phyloP scores from a whole-genome alignment of 2,329 filamentous ascomycete genomes.

The Macrophomina pseudophaseolina region DNA sequence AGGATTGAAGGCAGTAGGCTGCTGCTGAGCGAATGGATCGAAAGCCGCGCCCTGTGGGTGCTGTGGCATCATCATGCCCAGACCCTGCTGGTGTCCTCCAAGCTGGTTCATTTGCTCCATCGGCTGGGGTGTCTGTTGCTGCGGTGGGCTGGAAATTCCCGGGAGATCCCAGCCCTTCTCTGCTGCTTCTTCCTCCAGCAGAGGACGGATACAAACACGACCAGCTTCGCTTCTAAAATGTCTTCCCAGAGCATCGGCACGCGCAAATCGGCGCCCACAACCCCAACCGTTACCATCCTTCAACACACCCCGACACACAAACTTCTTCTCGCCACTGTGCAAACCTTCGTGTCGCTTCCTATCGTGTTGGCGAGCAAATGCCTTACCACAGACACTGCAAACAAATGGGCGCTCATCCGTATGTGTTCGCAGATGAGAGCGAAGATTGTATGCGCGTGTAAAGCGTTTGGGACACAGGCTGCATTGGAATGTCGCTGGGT shows the following conservation, averaged over 20 bases:
- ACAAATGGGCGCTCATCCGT: constrained; percentile 98
- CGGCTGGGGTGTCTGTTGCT: constrained; percentile 38
- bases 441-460: constrained; percentile 93
- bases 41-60: constrained; percentile 37
- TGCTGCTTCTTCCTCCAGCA: constrained; percentile 91
- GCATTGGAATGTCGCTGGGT: constrained; percentile 97
- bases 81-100: constrained; percentile 36
- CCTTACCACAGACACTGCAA: constrained; percentile 95
- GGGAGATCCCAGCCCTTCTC: constrained; percentile 67
- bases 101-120: constrained; percentile 31
- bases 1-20: constrained; percentile 30
- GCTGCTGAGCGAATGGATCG: constrained; percentile 22
- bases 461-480: constrained; percentile 92
- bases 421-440: constrained; percentile 93
- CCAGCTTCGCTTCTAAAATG: constrained; percentile 97
- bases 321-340: constrained; percentile 98
- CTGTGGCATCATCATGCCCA: constrained; percentile 39
- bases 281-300: constrained; percentile 87
- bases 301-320: constrained; percentile 91
- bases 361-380: constrained; percentile 96
- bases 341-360: constrained; percentile 95
- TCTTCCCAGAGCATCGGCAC: constrained; percentile 89
- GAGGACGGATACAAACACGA: constrained; percentile 93
- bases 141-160: constrained; percentile 65
- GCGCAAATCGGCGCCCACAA: constrained; percentile 89